Base-by-base conservation (phyloP, 768 basidiomycete genomes). In the Hygrocybe punicea region DNA sequence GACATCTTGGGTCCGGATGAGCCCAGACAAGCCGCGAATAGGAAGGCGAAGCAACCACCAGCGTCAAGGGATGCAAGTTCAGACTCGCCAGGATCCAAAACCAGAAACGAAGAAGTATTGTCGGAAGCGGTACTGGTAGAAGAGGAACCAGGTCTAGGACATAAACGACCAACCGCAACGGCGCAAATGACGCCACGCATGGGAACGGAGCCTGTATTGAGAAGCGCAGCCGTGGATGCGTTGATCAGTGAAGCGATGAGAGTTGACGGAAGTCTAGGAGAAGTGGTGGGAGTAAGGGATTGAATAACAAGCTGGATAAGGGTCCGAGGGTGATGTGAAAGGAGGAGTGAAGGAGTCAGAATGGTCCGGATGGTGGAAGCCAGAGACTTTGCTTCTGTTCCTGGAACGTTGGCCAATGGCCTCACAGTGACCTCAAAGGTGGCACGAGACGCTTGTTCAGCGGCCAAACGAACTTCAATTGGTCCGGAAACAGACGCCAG, bases 291-390 rank as follows among this genome's bases (percentile, higher is more conserved):
- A 25, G 63, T 67, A 1, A 91, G 74, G 2, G 80, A 76, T 68
- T 93, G 91, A 0, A 88, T 77, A 1, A 90, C 86, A n/a, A 93
- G 76, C 62, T 92, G 91, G 2, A 92, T 74, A 9, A 91, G 77
- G 2, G 87, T 84, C 13, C 91, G 76, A 7, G 91, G 92, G 57
- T 86, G 79, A 48, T 82, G 80, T 4, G 79, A 74, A 48, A 92
- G 80, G n/a, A 91, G 71, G 37, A 91, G 73, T 0, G 81, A 76
- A 4, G 87, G 86, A 13, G 81, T 70, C 24, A 93, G 69, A 11
- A 84, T 74, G 4, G 81, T 70, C 17, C 82, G 80, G 52, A 93
- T 76, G 1, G 74, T 74, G 6, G 78, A 68, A 0, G 80, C 80
- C 36, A 85, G 68, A 0, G 82, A 73, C 65, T 87, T 91, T 34